Evolutionary conservation across 306 rosid genomes (phyloP), one percentile per base, ranked within the genome.

Genomic region (Fragaria ananassa): DNA sequence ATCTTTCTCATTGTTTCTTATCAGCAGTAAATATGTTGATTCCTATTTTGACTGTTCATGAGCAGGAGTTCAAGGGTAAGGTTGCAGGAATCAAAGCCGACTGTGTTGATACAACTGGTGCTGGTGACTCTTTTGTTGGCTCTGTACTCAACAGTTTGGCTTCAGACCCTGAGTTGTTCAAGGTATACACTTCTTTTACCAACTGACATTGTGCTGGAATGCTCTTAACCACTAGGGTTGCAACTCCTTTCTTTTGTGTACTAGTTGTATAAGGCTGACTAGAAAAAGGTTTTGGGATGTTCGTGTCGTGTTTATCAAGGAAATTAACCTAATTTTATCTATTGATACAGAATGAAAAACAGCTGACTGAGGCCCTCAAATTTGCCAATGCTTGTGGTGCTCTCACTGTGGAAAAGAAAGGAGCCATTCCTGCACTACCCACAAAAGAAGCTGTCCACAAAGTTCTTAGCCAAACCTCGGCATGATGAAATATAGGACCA

Each of bases 121-220:
- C 98, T 9, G 97, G 98, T 2, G 98, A 94, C 77, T 87, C 95
- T 37, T 94, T 94, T 79, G 98, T 90, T 53, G 85, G 93, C 71
- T 94, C 95, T 66, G 61, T 94, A 53, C 80, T 94, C 49, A 77
- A 76, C 78, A 74, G 81, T 31, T 35, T 92, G 66, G 97, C 95
- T 79, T 84, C 90, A 50, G 89, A 94, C 74, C 82, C 42, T 21
- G 82, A 65, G 58, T 81, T 89, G 63, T 47, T 87, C 54, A 78
- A 88, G 96, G 97, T 90, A 82, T 8, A 14, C 56, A 49, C 45
- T 54, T 35, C 12, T 57, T 31, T 70, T 57, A 9, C 56, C 19
- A 3, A 15, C 39, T 25, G 15, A 25, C 18, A 27, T 27, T 25
- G 65, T 7, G 65, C 8, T 10, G 21, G 27, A 25, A 60, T 25